Percentiles rank a stretch among this genome's conserved stretches.
Evolutionary conservation across 2,329 filamentous ascomycete species (phyloP).

Genomic region (Fusarium sp.): DNA sequence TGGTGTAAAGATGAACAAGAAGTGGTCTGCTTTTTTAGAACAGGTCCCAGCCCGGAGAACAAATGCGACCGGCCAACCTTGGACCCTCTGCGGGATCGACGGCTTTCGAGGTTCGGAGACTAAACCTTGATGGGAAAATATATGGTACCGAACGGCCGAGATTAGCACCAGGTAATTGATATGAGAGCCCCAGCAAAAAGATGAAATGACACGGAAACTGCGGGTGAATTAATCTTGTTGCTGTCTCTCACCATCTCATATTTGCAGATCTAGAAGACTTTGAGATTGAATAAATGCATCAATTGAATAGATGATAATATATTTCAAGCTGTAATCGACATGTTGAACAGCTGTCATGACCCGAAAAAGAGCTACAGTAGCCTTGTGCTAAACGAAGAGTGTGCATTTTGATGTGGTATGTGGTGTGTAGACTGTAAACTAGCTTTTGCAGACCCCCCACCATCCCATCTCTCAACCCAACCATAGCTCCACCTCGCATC

Average conservation of each 20-base stretch:
- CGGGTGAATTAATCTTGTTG: constrained; percentile 10
- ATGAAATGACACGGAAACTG: constrained; percentile 27
- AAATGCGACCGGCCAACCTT: constrained; percentile 30
- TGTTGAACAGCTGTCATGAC: background rate
- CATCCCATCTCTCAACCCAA: constrained; percentile 22
- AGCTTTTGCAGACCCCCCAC: constrained; percentile 14
- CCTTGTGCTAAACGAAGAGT: constrained; percentile 16
- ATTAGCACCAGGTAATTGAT: constrained; percentile 24
- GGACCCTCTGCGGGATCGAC: constrained; percentile 19
- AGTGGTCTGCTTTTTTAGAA: constrained; percentile 40
- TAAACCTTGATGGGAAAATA: constrained; percentile 21
- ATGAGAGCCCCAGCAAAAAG: constrained; percentile 30
- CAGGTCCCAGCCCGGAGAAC: constrained; percentile 31
- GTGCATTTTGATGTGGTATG: background rate
- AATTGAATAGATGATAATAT: background rate
- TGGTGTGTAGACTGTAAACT: constrained; percentile 19
- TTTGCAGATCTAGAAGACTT: constrained; percentile 25
- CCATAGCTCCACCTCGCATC: constrained; percentile 21
- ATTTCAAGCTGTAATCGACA: background rate
- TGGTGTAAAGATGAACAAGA: constrained; percentile 3
- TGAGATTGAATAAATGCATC: background rate
- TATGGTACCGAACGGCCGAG: background rate
- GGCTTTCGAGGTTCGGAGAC: constrained; percentile 31
- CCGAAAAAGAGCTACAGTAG: background rate
- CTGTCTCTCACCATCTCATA: constrained; percentile 31